Conservation (phyloP, 1,284 basidiomycete genomes). For the Phellopilus nigrolimitatus region DNA sequence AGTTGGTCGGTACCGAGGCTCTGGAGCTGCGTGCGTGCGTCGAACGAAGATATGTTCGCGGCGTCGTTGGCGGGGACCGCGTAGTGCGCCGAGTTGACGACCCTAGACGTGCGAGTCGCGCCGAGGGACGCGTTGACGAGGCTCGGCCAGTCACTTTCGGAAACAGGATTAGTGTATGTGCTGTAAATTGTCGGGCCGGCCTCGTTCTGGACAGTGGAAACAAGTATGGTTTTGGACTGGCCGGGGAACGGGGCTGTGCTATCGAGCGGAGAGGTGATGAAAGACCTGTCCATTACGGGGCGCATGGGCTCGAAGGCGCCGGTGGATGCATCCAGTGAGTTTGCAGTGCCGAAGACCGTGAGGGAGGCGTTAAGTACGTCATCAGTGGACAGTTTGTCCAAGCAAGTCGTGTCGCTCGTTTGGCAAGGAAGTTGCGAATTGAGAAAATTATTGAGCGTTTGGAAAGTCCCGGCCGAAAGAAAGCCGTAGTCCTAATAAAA, state of each 20-base stretch:
- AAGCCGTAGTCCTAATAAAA: slow-evolving; percentile 65
- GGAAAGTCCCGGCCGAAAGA: slow-evolving; percentile 49
- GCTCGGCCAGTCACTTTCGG: slow-evolving; percentile 36
- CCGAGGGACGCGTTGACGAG: slow-evolving; percentile 47
- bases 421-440: slow-evolving; percentile 46
- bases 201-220: slow-evolving; percentile 68
- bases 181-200: slow-evolving; percentile 57
- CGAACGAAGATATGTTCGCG: slow-evolving; percentile 29
- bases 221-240: slow-evolving; percentile 58
- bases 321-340: slow-evolving; percentile 44
- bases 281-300: slow-evolving; percentile 52
- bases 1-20: slow-evolving; percentile 62
- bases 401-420: slow-evolving; percentile 44
- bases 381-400: slow-evolving; percentile 44
- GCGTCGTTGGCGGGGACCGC: slow-evolving; percentile 33
- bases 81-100: slow-evolving; percentile 52
- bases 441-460: slow-evolving; percentile 49
- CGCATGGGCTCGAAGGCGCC: slow-evolving; percentile 55
- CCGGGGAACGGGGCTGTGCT: slow-evolving; percentile 49
- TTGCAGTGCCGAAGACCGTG: slow-evolving; percentile 38
- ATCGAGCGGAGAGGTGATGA: slow-evolving; percentile 58
- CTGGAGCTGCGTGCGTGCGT: slow-evolving; percentile 54
- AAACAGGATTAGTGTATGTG: slow-evolving; percentile 36
- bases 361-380: slow-evolving; percentile 49
- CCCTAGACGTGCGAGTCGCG: slow-evolving; percentile 37